Conservation (phyloP, 257 asterid species). For the Handroanthus guayacan region DNA sequence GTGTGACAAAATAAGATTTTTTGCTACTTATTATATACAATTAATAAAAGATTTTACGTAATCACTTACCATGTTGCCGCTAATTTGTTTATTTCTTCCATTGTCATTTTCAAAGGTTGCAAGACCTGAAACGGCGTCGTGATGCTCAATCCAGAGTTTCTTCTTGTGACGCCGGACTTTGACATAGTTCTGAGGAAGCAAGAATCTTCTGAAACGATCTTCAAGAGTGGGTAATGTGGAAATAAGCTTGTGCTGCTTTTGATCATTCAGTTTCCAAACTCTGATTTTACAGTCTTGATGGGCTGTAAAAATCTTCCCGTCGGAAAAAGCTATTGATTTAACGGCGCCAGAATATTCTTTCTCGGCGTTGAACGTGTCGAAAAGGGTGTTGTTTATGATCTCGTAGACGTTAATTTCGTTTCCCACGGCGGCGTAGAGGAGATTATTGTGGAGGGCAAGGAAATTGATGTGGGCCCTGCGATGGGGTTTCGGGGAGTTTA, state of each 20-base stretch:
- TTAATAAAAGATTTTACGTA: no score
- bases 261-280: constrained; percentile 53
- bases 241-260: constrained; percentile 56
- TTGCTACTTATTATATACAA: no score
- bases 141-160: constrained; percentile 77
- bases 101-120: constrained; percentile 23
- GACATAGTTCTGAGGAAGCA: constrained; percentile 64
- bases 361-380: constrained; percentile 52
- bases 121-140: constrained; percentile 76
- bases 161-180: constrained; percentile 68
- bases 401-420: constrained; percentile 59
- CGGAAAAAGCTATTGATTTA: constrained; percentile 61
- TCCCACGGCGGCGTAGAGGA: constrained; percentile 78
- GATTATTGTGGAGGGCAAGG: constrained; percentile 61
- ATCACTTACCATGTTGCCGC: no score
- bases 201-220: constrained; percentile 54
- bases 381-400: constrained; percentile 33
- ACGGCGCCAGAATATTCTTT: constrained; percentile 53
- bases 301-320: constrained; percentile 66
- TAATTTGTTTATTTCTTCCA: no score
- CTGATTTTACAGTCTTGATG: constrained; percentile 87
- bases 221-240: constrained; percentile 68
- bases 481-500: constrained; percentile 46
- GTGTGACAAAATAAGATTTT: no score
- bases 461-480: constrained; percentile 44